A percentile compares a stretch with the other conserved stretches of the same genome.
Conservation (phyloP, 768 basidiomycete species). For the Leccinum incarnatum region DNA sequence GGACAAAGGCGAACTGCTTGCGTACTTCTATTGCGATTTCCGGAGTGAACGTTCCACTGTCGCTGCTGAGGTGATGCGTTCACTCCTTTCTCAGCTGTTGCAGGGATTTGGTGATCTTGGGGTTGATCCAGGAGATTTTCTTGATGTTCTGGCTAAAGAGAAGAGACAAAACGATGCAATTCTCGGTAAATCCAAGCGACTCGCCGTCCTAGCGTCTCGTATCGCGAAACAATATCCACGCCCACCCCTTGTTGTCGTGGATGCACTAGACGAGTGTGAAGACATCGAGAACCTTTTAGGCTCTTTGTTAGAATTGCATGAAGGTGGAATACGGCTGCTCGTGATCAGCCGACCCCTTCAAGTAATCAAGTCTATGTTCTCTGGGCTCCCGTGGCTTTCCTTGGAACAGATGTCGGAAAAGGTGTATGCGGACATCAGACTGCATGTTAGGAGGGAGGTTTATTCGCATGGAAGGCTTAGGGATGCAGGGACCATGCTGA, state of each 20-base stretch:
- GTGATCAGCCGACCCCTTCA: constrained; percentile 3
- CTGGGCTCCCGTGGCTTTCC: not conserved
- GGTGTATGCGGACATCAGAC: constrained; percentile 9
- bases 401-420: not conserved
- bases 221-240: not conserved
- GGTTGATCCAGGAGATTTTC: not conserved
- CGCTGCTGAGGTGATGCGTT: no score
- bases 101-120: not conserved
- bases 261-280: constrained; percentile 19
- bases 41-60: no score
- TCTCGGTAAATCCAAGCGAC: not conserved
- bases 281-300: constrained; percentile 3
- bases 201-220: not conserved
- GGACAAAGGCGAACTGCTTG: no score
- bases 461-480: constrained; percentile 7
- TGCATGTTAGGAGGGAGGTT: constrained; percentile 5
- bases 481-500: not conserved
- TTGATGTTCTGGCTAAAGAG: not conserved
- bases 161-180: not conserved
- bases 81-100: not conserved
- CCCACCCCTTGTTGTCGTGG: constrained; percentile 7
- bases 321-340: constrained; percentile 4
- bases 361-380: constrained; percentile 7
- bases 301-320: not conserved
- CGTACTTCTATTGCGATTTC: no score